phyloP scores from a whole-genome alignment of 139 green algal genomes.

The Micractinium conductrix region DNA sequence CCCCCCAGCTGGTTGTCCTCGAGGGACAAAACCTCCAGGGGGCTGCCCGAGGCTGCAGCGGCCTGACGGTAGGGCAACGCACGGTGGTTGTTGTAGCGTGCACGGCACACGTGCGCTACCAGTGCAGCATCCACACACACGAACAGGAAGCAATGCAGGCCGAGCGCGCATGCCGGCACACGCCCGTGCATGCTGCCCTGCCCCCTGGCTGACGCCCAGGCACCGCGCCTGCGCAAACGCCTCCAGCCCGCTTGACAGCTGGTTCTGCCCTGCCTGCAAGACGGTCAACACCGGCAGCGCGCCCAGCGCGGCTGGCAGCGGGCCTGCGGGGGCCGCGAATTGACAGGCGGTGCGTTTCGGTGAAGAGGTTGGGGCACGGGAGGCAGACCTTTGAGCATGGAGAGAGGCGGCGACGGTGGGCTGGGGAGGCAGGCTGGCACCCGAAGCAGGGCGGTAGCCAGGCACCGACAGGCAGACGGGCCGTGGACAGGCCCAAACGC shows the following conservation, averaged over 20 bases:
- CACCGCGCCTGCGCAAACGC: background rate
- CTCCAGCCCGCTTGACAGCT: conserved; percentile 5
- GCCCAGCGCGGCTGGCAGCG: conserved; percentile 2
- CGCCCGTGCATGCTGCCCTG: background rate
- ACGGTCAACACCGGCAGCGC: background rate
- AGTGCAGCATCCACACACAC: background rate
- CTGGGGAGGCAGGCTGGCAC: too few species aligned
- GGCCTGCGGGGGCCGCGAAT: too few species aligned
- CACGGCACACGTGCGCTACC: background rate
- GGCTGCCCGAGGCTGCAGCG: background rate
- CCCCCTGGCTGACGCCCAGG: too few species aligned
- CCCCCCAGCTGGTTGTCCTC: conserved; percentile 11
- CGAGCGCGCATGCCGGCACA: background rate
- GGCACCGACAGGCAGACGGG: background rate
- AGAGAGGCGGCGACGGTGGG: too few species aligned
- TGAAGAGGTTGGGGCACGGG: too few species aligned
- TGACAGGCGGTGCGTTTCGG: too few species aligned
- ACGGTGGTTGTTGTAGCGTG: too few species aligned
- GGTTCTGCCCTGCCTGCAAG: conserved; percentile 3
- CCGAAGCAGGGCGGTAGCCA: background rate
- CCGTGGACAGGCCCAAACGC: too few species aligned
- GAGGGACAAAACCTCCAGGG: background rate
- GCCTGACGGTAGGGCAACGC: background rate
- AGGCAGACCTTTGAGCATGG: too few species aligned
- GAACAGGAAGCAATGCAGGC: background rate